These are phyloP conservation scores for Hyaloraphidium curvatum DNA, from an alignment of 192 early-diverging fungal species.

Conservation along the genomic window DNA sequence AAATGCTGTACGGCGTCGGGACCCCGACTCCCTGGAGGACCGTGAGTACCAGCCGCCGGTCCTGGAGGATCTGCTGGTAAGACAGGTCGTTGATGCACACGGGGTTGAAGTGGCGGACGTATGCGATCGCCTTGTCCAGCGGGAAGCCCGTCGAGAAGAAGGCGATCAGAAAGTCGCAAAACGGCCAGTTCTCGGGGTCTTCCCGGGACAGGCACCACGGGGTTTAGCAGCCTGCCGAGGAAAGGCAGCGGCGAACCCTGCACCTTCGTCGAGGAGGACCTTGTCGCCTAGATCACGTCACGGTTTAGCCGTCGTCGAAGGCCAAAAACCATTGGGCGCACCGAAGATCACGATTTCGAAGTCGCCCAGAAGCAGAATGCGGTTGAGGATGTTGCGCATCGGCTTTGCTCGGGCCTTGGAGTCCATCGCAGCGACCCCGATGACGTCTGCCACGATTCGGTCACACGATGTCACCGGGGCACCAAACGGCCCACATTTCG, in stretches of 20 bases:
- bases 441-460: not conserved
- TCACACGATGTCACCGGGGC: too few species aligned
- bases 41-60: slow-evolving; percentile 69
- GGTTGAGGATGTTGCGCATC: slow-evolving; percentile 76
- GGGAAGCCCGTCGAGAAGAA: slow-evolving; percentile 94
- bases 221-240: not conserved
- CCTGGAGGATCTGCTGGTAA: slow-evolving; percentile 72
- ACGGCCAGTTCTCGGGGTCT: slow-evolving; percentile 76
- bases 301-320: too few species aligned
- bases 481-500: too few species aligned
- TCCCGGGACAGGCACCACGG: slow-evolving; percentile 1
- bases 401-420: slow-evolving; percentile 67
- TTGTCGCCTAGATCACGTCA: too few species aligned
- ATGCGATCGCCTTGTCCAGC: slow-evolving; percentile 76
- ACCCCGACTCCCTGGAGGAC: slow-evolving; percentile 63
- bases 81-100: slow-evolving; percentile 82
- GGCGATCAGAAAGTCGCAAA: slow-evolving; percentile 87
- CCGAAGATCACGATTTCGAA: slow-evolving; percentile 84
- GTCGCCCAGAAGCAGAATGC: slow-evolving; percentile 33
- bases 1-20: slow-evolving; percentile 56
- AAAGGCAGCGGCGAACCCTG: not conserved
- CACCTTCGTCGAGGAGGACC: slow-evolving; percentile 85
- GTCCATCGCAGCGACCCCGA: slow-evolving; percentile 7
- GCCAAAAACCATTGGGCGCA: too few species aligned
- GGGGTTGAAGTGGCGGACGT: slow-evolving; percentile 61